Evolutionary conservation across 2,329 filamentous ascomycete genomes (phyloP), one percentile per base, ranked within the genome.

Genomic region (Macroventuria anomochaeta): DNA sequence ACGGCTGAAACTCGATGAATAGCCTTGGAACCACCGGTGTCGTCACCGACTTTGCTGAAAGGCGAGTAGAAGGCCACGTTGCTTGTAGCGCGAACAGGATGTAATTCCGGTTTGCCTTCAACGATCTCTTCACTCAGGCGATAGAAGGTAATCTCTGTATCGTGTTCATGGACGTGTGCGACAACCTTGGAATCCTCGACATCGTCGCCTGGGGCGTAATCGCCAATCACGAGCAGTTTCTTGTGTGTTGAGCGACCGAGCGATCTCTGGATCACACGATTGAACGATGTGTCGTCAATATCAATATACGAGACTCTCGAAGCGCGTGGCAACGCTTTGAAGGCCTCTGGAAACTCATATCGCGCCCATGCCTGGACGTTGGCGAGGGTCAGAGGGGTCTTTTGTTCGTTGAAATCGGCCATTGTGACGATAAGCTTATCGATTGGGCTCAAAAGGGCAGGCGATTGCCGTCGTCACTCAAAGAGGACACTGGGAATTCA

Each of bases 121-220:
- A 62, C 38, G 3, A 47, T 57, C 18, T 50, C 44, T 25, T 68
- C 59, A 31, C 55, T 53, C 18, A 67, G 58, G 39, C 66, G 66
- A 47, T 65, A 68, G 17, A 69, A 69, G 33, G 62, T 65, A 20
- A 68, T 64, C 36, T 67, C 66, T 21, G 66, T 64, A 37, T 65
- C 62, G 46, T 69, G 61, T 21, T 60, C 52, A 55, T 69, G 66
- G 34, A 69, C 62, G 40, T 69, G 66, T 10, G 66, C 66, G 11
- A 61, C 62, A 21, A 69, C 66, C 21, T 64, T 59, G 37, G 60
- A 61, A 8, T 65, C 64, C 25, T 64, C 61, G 47, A 59, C 55
- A 3, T 61, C 61, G 25, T 63, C 49, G 23, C 66, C 66, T 40
- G 66, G 66, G 12, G 65, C 62, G 53, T 69, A 69, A n/a, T 59